Base-by-base conservation (phyloP, 768 basidiomycete genomes). In the Suillus subluteus region DNA sequence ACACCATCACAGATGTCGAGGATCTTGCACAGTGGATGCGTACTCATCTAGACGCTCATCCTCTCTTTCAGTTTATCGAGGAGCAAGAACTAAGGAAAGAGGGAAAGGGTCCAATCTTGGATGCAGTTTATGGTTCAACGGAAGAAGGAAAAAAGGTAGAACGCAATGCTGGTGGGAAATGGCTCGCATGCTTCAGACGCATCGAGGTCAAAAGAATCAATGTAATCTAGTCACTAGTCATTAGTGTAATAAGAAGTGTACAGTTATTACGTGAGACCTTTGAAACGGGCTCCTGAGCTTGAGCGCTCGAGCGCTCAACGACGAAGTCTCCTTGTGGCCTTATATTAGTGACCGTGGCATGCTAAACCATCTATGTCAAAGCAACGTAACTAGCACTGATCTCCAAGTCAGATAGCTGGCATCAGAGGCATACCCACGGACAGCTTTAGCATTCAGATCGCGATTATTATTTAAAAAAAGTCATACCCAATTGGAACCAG, bases 101-200 rank as follows among this genome's bases (percentile, higher is more conserved):
- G 68, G 93, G 92, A 21, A 88, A 90, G 70, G 92, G 91, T 3
- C 82, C 86, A 0, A 87, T 95, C 58, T 75, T 96, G n/a, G 92
- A 94, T 69, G 92, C 90, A 3, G 89, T 97, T 21, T 90, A 90
- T 76, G 86, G 81, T 41, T 88, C 88, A 72, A 99, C 98, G 4
- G 98, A 99, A 78, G 98, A 99, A 79, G 97, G 98, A 6, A 94
- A 90, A 78, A 99, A 99, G 77, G 98, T 99, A 0, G 93, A 94
- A 76, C 82, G 97, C 75, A 98, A 98, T 74, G 82, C 84, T 23
- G 96, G 96, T 32, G 85, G 92, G 56, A 99, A 98, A 78, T 96
- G 91, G 90, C 84, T 97, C 40, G 94, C 93, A 6, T 97, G 95
- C 76, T 99, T 95, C 79, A 84, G 87, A 73, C 84, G 95, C 71